Conservation (phyloP, 768 basidiomycete genomes). For the Hygrocybe punicea region DNA sequence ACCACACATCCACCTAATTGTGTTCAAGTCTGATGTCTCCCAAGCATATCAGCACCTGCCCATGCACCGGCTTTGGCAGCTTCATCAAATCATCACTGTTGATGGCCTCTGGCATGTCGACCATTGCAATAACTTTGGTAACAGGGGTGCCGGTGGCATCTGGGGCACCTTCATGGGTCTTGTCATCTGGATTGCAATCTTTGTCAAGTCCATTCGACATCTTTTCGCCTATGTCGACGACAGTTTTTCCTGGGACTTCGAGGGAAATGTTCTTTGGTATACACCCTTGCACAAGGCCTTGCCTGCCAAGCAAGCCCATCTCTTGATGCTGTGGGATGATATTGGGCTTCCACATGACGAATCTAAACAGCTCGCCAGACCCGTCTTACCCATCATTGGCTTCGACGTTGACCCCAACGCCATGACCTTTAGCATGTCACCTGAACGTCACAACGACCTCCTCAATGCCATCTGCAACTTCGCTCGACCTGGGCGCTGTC, state of each 20-base stretch:
- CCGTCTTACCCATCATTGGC: conserved; percentile 35
- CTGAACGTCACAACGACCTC: conserved; percentile 8
- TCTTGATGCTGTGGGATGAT: conserved; percentile 40
- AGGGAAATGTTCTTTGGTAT: conserved; percentile 15
- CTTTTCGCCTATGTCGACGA: too few species aligned
- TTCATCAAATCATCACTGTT: conserved; percentile 25
- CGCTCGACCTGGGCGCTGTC: conserved; percentile 3
- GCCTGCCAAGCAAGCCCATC: conserved; percentile 31
- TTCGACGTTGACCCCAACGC: conserved; percentile 34
- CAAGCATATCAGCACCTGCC: conserved; percentile 34
- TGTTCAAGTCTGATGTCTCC: conserved; percentile 41
- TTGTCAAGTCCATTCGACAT: too few species aligned
- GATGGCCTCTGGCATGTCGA: conserved; percentile 10
- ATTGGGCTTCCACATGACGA: conserved; percentile 39
- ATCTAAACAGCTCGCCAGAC: conserved; percentile 40
- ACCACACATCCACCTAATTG: conserved; percentile 5
- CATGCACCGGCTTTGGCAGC: conserved; percentile 30
- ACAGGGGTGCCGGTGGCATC: conserved; percentile 1
- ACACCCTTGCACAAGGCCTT: conserved; percentile 18
- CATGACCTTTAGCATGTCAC: conserved; percentile 27
- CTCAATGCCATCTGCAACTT: not conserved
- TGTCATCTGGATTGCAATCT: too few species aligned
- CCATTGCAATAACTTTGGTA: conserved; percentile 11
- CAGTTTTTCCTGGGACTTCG: too few species aligned
- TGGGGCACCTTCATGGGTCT: conserved; percentile 15